Percentiles rank a stretch among this genome's conserved stretches.
Conservation (phyloP, 2,329 filamentous ascomycete genomes). For the Zasmidium angulare region DNA sequence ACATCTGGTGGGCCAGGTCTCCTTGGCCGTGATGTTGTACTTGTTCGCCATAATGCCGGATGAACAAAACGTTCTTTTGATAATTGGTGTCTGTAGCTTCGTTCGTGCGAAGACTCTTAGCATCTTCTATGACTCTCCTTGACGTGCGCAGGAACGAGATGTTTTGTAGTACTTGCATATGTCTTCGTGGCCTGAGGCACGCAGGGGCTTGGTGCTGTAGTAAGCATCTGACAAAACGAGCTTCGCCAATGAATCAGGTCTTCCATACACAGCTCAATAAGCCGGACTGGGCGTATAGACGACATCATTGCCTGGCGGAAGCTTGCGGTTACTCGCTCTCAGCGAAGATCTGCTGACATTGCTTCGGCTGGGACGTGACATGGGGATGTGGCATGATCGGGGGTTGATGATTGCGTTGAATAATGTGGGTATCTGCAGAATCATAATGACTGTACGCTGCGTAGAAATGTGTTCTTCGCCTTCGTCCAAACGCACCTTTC, state of each 20-base stretch:
- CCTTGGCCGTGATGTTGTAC: conserved; percentile 4
- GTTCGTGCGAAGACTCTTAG: background rate
- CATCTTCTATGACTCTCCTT: background rate
- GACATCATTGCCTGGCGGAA: background rate
- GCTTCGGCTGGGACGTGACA: too few relatives aligned
- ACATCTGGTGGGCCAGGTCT: conserved; percentile 3
- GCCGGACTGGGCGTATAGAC: background rate
- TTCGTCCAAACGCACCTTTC: background rate
- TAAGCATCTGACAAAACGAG: background rate
- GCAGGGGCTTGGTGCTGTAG: background rate
- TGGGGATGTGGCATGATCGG: too few relatives aligned
- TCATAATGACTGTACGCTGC: background rate
- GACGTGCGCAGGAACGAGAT: background rate
- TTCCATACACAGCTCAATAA: background rate
- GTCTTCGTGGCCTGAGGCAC: background rate
- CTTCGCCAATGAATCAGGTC: background rate
- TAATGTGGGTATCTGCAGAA: background rate
- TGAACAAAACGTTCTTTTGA: background rate
- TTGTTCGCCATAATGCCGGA: background rate
- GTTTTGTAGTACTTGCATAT: background rate
- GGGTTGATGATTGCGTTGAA: background rate
- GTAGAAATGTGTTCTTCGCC: background rate
- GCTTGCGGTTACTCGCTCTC: background rate
- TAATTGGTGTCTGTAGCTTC: background rate
- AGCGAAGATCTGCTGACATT: too few relatives aligned